Evolutionary conservation across 2,329 filamentous ascomycete genomes (phyloP).

Genomic region (Ceratocystis cubensis): DNA sequence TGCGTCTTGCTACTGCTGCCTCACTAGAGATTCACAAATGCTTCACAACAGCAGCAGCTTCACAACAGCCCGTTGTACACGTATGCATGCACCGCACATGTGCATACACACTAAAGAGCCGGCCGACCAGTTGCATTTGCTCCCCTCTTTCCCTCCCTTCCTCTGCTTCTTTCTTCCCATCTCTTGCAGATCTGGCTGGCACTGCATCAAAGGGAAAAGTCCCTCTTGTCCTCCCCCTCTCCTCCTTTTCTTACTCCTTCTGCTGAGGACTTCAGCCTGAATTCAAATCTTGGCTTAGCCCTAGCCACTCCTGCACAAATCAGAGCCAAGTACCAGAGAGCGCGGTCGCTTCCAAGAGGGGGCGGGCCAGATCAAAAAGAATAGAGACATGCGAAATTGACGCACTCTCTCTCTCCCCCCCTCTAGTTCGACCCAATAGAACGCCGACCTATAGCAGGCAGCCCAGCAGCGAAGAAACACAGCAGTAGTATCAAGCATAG

Average conservation of each 20-base stretch:
- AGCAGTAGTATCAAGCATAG: background rate
- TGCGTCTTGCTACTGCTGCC: background rate
- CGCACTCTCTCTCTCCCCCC: background rate
- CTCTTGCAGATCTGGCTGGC: background rate
- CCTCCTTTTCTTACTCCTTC: background rate
- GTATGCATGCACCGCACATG: background rate
- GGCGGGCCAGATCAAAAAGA: background rate
- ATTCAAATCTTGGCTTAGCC: background rate
- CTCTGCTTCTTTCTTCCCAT: background rate
- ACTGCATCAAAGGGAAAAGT: background rate
- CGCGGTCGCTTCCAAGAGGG: background rate
- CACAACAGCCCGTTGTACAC: background rate
- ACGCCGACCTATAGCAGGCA: background rate
- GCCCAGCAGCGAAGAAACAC: background rate
- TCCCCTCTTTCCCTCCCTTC: background rate
- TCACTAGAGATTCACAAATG: slow-evolving; percentile 5
- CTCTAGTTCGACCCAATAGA: background rate
- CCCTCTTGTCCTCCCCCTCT: slow-evolving; percentile 1
- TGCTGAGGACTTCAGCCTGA: background rate
- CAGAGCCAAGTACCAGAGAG: background rate
- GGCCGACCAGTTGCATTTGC: background rate
- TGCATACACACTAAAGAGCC: background rate
- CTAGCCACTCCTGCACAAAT: background rate
- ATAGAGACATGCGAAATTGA: background rate
- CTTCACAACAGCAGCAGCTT: background rate